Percentiles rank a stretch among this genome's conserved stretches.
These are phyloP conservation scores for Dillenia suffruticosa DNA, from an alignment of 164 flowering plant genomes.

Conservation along the genomic window DNA sequence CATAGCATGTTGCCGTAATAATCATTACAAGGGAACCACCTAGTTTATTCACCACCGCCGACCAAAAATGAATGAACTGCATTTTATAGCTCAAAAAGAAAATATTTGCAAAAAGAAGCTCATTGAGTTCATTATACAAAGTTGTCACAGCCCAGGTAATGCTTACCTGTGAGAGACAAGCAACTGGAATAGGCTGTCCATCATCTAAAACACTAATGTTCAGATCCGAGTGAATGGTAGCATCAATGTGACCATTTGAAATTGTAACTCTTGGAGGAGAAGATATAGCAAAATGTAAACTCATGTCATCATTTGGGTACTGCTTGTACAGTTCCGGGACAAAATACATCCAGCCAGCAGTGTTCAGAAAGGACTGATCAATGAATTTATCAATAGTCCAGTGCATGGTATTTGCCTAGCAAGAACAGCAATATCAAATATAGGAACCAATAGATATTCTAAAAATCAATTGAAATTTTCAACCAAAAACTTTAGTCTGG, in stretches of 20 bases:
- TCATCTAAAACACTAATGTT: conserved; percentile 67
- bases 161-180: conserved; percentile 82
- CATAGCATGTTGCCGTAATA: no score
- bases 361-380: conserved; percentile 80
- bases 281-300: conserved; percentile 59
- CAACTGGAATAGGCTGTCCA: conserved; percentile 63
- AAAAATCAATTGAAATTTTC: neutral
- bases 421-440: neutral
- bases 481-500: no score
- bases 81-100: neutral
- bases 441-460: no score
- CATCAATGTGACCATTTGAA: conserved; percentile 36
- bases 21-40: no score
- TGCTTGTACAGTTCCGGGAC: conserved; percentile 83
- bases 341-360: conserved; percentile 85
- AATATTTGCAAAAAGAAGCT: neutral
- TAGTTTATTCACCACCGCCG: no score
- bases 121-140: neutral
- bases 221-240: conserved; percentile 59
- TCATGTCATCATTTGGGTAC: conserved; percentile 87
- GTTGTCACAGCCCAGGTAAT: neutral
- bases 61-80: neutral
- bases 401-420: conserved; percentile 68
- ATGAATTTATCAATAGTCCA: conserved; percentile 84
- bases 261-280: conserved; percentile 63